Base-by-base conservation (phyloP, 768 basidiomycete species). In the Krasilnikovozyma curviuscula region DNA sequence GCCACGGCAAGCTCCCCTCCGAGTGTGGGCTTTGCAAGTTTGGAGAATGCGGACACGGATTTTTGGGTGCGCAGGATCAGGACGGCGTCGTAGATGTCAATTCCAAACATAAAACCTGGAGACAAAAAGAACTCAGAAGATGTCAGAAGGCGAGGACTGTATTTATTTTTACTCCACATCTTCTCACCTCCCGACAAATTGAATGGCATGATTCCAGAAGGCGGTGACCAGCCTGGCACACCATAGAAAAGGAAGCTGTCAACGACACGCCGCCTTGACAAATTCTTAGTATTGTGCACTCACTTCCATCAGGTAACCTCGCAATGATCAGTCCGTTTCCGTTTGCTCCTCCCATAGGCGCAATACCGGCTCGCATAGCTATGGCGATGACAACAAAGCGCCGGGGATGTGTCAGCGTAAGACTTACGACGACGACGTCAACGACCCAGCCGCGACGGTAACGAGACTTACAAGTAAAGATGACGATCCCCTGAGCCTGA, bases 161-260 rank as follows among this genome's bases (percentile, higher is more conserved):
- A n/a, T n/a, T n/a, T n/a, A n/a, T n/a, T n/a, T n/a, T n/a, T n/a
- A n/a, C n/a, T n/a, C n/a, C n/a, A n/a, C n/a, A n/a, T n/a, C n/a
- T n/a, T n/a, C n/a, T n/a, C n/a, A n/a, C n/a, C n/a, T n/a, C n/a
- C n/a, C 5, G 64, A 59, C 3, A 64, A 45, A 44, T 61, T 63
- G 55, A 64, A 63, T 1, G 64, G 64, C 6, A 58, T 56, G 28
- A 64, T 61, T 13, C 57, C 56, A 3, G 61, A 55, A 0, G 64
- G 64, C 16, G 58, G 57, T n/a, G 63, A 64, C 64, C 64, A 65
- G 7, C n/a, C n/a, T n/a, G n/a, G n/a, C n/a, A n/a, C n/a, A n/a
- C n/a, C n/a, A n/a, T n/a, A n/a, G n/a, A n/a, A n/a, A n/a, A n/a
- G n/a, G n/a, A n/a, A n/a, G n/a, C n/a, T n/a, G n/a, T n/a, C n/a